Base-by-base conservation (phyloP, 352 stramenopile species). In the Pythium plurisporium region DNA sequence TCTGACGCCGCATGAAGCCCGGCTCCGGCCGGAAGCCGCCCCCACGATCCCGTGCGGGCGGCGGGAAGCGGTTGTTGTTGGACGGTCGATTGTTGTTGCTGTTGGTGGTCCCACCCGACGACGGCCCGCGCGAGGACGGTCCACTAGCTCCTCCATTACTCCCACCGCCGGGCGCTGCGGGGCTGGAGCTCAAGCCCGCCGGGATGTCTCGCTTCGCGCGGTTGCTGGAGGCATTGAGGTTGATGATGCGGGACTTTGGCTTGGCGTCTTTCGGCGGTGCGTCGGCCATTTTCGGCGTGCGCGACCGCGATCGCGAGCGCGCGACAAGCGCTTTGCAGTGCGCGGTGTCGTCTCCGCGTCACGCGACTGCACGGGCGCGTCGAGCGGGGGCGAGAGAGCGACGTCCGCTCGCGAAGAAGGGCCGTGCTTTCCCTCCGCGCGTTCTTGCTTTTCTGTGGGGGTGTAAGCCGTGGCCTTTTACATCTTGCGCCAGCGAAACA, bases 191-290 rank as follows among this genome's bases (percentile, higher is more conserved):
- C 7, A 58, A 36, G 11, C 58, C 45, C 29, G 54, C 54, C 30
- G 59, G 61, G 51, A 61, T 67, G 31, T 72, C 67, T 7, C 66
- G 61, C 57, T 73, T 72, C 17, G 46, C 19, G 38, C 62, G 50
- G 41, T 22, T 66, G 57, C 57, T 66, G 29, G 59, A 54, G 42
- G 50, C 52, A 22, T 66, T 76, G 36, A 78, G 66, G 54, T 78
- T 66, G 29, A 76, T 65, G 42, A 76, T 78, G 22, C 72, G 69
- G 29, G 72, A 72, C 49, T 76, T 79, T 29, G 55, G 40, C 27
- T 34, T 33, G 23, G 51, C 36, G 45, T 66, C 51, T 36, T 42
- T 51, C 22, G 43, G 33, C 22, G 36, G 19, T 6, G 37, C 60
- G 53, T 67, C 60, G 37, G 60, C 46, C 60, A 67, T 67, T 19